Evolutionary conservation across 257 asterid species (phyloP), one percentile per base, ranked within the genome.

Genomic region (Nicotiana noctiflora): DNA sequence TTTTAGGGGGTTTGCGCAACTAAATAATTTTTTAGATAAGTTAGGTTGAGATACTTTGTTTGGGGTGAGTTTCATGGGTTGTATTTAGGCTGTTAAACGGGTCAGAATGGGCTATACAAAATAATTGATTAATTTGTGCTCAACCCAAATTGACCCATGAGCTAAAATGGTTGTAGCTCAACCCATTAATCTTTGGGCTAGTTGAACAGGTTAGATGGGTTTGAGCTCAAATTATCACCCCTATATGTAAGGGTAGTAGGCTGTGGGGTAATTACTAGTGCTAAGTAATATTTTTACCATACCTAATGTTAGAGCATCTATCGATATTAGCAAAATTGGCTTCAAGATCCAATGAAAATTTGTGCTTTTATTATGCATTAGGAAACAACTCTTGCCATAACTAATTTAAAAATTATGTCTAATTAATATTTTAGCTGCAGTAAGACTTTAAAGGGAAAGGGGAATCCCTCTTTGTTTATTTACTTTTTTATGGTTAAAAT

Each of bases 271-370:
- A 40, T 44, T 70, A 70, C 21, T 68, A 40, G 6, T 68, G 11
- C 56, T 40, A 68, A 68, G 57, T 40, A 40, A 12, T 40, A 40
- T 37, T 40, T 40, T 44, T 40, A 70, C 77, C 77, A 21, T 27
- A 70, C 65, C 79, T 76, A 68, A 77, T 14, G 44, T 32, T 17
- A 62, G 34, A 67, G 88, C 74, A 80, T 85, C 77, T 75, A 76
- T 85, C 46, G 86, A 31, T 67, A 55, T 63, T 77, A 61, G 88
- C 81, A 80, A 85, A 56, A 34, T 18, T 53, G 29, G 52, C 75
- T 51, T 25, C 59, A 79, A 81, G 88, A 85, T 85, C 88, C 83
- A 46, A 80, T 81, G 79, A 34, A 40, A 76, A 52, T 27, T 83
- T 27, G 62, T 76, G 63, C 65, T 82, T 79, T 79, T 19, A 68